phyloP scores from a whole-genome alignment of 2,329 filamentous ascomycete species.

The Monilinia vaccinii-corymbosi region DNA sequence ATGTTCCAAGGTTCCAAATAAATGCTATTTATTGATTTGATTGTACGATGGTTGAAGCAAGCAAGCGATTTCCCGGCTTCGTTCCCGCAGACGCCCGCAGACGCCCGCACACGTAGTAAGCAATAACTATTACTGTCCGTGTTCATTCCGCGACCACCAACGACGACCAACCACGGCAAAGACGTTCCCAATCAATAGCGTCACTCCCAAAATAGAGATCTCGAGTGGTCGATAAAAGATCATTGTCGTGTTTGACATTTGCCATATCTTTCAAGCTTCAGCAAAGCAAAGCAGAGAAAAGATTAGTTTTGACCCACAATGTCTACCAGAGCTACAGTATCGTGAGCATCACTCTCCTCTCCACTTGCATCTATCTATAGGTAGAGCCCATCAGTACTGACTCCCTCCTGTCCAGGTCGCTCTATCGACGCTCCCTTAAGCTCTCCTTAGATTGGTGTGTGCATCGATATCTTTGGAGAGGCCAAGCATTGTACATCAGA shows the following conservation, averaged over 20 bases:
- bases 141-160: background rate
- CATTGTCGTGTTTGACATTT: background rate
- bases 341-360: conserved; percentile 19
- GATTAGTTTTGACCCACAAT: conserved; percentile 16
- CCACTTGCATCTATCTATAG: background rate
- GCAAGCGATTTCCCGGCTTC: background rate
- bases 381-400: background rate
- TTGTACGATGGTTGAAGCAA: conserved; percentile 8
- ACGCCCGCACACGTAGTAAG: background rate
- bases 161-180: background rate
- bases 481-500: conserved; percentile 91
- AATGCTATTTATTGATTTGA: background rate
- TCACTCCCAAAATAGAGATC: background rate
- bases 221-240: background rate
- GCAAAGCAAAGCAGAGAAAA: background rate
- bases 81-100: conserved; percentile 2
- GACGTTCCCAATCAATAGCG: background rate
- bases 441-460: conserved; percentile 93
- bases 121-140: too few relatives aligned
- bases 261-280: background rate
- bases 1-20: background rate
- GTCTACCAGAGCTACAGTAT: conserved; percentile 30
- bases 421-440: conserved; percentile 91
- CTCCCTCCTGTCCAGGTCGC: conserved; percentile 39
- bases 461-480: conserved; percentile 85